These are phyloP conservation scores for Petunia axillaris DNA, from an alignment of 257 asterid genomes.

Conservation along the genomic window DNA sequence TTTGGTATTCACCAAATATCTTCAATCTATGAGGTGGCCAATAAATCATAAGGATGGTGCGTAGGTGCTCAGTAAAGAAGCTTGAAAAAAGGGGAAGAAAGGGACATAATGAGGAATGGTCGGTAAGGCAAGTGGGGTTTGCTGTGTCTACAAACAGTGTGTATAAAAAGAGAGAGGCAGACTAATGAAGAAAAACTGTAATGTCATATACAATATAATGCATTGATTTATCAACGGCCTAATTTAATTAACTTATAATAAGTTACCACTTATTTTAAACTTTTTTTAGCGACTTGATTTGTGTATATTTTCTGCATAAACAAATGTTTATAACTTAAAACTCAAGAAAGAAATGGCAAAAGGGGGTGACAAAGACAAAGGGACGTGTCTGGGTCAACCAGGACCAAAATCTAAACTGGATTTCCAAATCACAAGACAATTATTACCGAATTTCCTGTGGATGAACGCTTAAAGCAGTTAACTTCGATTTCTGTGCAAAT, in stretches of 20 bases:
- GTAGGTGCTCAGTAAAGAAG: not conserved
- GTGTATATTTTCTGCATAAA: no score
- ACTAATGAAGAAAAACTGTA: not conserved
- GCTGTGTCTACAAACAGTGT: not conserved
- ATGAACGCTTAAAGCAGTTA: constrained; percentile 14
- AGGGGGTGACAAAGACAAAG: not conserved
- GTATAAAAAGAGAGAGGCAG: not conserved
- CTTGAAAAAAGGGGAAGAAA: not conserved
- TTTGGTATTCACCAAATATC: not conserved
- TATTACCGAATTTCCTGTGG: constrained; percentile 16
- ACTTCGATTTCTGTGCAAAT: constrained; percentile 19
- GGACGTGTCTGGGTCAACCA: constrained; percentile 37
- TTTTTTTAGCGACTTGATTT: no score
- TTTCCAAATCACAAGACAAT: constrained; percentile 30
- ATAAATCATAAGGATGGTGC: not conserved
- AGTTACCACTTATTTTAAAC: no score
- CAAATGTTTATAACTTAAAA: no score
- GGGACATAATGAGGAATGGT: not conserved
- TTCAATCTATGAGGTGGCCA: not conserved
- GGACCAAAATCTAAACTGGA: constrained; percentile 37
- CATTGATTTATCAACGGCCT: no score
- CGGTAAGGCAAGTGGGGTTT: not conserved
- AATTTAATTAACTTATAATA: no score
- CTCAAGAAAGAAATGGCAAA: not conserved
- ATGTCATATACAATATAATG: no score